phyloP scores from a whole-genome alignment of 805 yeast genomes.

The Wickerhamomyces chaumierensis region DNA sequence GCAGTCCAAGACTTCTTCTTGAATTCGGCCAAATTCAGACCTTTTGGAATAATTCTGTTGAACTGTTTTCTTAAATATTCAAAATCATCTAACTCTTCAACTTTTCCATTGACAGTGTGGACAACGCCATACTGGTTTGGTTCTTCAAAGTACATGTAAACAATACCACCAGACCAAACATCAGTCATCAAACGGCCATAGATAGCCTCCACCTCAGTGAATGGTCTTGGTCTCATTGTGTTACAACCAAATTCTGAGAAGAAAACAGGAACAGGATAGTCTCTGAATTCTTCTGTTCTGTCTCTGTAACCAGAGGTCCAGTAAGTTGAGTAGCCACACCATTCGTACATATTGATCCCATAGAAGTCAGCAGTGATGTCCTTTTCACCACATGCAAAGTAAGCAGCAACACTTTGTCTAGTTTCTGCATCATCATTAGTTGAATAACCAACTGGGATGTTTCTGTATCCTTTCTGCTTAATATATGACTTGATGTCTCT shows the following conservation, averaged over 20 bases:
- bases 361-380: conserved; percentile 50
- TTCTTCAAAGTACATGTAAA: conserved; percentile 75
- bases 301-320: conserved; percentile 53
- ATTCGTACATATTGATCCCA: conserved; percentile 80
- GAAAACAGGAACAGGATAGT: conserved; percentile 62
- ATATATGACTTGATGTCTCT: conserved; percentile 82
- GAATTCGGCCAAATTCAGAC: conserved; percentile 22
- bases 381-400: conserved; percentile 70
- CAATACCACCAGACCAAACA: conserved; percentile 83
- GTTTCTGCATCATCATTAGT: conserved; percentile 81
- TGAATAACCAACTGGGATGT: conserved; percentile 89
- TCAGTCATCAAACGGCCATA: conserved; percentile 59
- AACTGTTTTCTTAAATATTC: conserved; percentile 43
- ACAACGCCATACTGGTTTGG: conserved; percentile 68
- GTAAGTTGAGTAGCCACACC: conserved; percentile 69
- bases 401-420: conserved; percentile 69
- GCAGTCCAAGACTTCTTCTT: conserved; percentile 15
- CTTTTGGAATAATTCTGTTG: conserved; percentile 34
- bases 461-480: conserved; percentile 49
- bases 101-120: conserved; percentile 28
- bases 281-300: conserved; percentile 49
- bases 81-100: conserved; percentile 50
- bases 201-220: conserved; percentile 58
- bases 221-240: conserved; percentile 51
- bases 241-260: conserved; percentile 81